These are phyloP conservation scores for Lasiodiplodia sp. DNA, from an alignment of 2,329 filamentous ascomycete genomes.

Conservation along the genomic window DNA sequence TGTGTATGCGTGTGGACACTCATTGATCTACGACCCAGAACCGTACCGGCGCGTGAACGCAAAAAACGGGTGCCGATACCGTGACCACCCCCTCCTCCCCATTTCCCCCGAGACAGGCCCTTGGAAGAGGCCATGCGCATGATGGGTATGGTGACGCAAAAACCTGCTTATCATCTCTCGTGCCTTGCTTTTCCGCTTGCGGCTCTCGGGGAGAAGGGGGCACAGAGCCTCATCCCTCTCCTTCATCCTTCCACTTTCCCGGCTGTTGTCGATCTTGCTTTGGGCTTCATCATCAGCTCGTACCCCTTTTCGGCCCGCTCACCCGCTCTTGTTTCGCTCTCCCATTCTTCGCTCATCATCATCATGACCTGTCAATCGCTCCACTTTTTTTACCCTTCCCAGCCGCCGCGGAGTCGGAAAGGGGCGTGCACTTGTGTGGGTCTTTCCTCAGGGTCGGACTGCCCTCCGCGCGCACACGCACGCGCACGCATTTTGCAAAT, in stretches of 20 bases:
- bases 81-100: not conserved
- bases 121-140: not conserved
- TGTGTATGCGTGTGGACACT: not conserved
- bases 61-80: not conserved
- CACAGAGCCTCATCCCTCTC: not conserved
- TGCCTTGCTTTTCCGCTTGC: slow-evolving; percentile 1
- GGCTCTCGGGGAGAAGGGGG: not conserved
- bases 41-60: not conserved
- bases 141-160: slow-evolving; percentile 16
- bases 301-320: not conserved
- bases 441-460: not conserved
- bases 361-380: not conserved
- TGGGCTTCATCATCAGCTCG: not conserved
- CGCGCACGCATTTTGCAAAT: not conserved
- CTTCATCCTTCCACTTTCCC: not conserved
- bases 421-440: not conserved
- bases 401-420: not conserved
- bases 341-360: not conserved
- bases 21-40: not conserved
- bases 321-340: not conserved
- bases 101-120: not conserved
- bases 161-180: slow-evolving; percentile 12
- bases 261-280: not conserved
- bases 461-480: not conserved
- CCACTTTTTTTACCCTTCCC: not conserved